Base-by-base conservation (phyloP, 805 yeast species). In the Suhomyces canberraensis region DNA sequence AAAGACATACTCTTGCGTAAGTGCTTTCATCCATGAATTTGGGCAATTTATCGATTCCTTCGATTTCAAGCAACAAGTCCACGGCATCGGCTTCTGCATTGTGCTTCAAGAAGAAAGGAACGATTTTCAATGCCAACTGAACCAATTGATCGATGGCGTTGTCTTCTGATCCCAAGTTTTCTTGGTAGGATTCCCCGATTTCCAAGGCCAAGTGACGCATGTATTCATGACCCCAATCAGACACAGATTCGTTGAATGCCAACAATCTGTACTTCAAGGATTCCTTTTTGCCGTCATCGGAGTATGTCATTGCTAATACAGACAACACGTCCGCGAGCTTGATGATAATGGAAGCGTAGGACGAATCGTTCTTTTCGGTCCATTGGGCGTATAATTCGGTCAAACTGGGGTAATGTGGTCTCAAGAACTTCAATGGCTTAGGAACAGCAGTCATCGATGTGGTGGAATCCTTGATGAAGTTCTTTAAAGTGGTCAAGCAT, bases 391-490 rank as follows among this genome's bases (percentile, higher is more conserved):
- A 84, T 26, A 85, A 64, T 37, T 69, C 73, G 22, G 78, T 76
- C 52, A 93, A 70, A n/a, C 71, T 52, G 15, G 82, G 80, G 57
- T 82, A 93, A 54, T 80, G 86, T 6, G 97, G 96, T 54, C 96
- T 79, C 46, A 93, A 73, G 58, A 93, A 93, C 69, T 93, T 95
- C 65, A 93, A 76, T 4, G 99, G 99, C 63, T 93, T 93, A 25
- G 99, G 99, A 35, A 93, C 98, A 3, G 99, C 99, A 2, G 98
- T 93, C 97, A 93, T 93, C 7, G 97, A 90, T 25, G 96, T 86
- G 3, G 99, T 93, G 9, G 97, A 85, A 37, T 93, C 95, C 47
- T 87, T 79, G 52, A 93, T 90, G 51, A 78, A 78, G 33, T 73
- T 76, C 55, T 88, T 89, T 60, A 93, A 74, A 35, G 81, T 71